These are phyloP conservation scores for Pelomyxa schiedti DNA, from an alignment of 78 protist species.

Conservation along the genomic window DNA sequence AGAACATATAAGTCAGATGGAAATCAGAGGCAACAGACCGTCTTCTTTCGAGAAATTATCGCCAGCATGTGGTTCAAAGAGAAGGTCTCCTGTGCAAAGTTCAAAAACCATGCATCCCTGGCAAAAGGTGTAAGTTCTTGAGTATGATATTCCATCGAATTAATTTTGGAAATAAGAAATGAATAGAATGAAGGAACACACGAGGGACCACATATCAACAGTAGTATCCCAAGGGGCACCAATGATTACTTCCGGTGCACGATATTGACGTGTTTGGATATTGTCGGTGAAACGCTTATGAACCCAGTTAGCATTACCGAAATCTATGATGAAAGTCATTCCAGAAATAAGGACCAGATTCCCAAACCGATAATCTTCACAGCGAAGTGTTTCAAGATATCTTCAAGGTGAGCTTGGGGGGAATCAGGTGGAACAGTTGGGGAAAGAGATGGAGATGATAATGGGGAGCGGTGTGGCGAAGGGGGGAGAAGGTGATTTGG, in stretches of 20 bases:
- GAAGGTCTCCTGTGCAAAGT: constrained; percentile 87
- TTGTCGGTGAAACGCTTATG: constrained; percentile 79
- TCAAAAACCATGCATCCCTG: constrained; percentile 66
- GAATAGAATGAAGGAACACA: too few species aligned
- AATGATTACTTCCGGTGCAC: constrained; percentile 88
- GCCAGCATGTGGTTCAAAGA: constrained; percentile 77
- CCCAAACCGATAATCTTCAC: too few species aligned
- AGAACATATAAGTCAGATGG: neutral
- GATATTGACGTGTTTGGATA: constrained; percentile 94
- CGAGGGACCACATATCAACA: constrained; percentile 69
- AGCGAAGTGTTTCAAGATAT: too few species aligned
- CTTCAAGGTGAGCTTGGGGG: too few species aligned
- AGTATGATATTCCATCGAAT: neutral
- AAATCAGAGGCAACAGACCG: neutral
- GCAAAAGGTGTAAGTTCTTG: neutral
- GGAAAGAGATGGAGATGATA: too few species aligned
- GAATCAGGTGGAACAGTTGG: too few species aligned
- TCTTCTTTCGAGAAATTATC: constrained; percentile 61
- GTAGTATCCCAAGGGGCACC: constrained; percentile 54
- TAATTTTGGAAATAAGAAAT: neutral
- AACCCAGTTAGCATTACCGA: constrained; percentile 97
- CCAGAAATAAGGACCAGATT: too few species aligned
- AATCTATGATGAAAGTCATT: constrained; percentile 67
- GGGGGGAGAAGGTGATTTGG: too few species aligned
- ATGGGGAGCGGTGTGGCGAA: too few species aligned